phyloP scores from a whole-genome alignment of 805 yeast genomes.

The Ogataea siamensis region DNA sequence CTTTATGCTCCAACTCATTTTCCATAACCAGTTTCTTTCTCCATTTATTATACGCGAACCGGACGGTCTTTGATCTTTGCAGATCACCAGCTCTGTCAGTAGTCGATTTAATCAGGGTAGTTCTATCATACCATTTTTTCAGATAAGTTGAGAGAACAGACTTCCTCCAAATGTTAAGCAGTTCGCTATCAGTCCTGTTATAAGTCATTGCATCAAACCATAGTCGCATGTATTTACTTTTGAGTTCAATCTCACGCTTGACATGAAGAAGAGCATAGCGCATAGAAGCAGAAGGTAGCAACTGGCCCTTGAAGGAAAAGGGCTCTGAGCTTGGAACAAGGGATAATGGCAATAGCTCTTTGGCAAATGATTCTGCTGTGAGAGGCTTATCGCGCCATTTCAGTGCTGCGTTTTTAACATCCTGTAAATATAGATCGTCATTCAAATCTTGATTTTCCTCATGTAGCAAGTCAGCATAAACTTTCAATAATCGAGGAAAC shows the following conservation, averaged over 20 bases:
- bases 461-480: constrained; percentile 21
- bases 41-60: neutral
- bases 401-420: constrained; percentile 20
- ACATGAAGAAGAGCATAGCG: constrained; percentile 26
- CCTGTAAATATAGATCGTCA: constrained; percentile 23
- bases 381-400: constrained; percentile 19
- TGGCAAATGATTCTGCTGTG: constrained; percentile 17
- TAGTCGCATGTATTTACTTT: constrained; percentile 19
- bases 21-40: neutral
- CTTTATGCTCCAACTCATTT: neutral
- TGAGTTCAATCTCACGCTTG: constrained; percentile 20
- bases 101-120: neutral
- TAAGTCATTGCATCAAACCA: constrained; percentile 23
- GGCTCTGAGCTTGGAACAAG: constrained; percentile 29
- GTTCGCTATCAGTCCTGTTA: constrained; percentile 12
- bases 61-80: neutral
- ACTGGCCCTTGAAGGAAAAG: constrained; percentile 14
- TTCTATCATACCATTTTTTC: constrained; percentile 18
- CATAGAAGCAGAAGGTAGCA: constrained; percentile 28
- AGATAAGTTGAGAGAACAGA: constrained; percentile 14
- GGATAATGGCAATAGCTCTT: constrained; percentile 24
- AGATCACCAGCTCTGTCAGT: neutral
- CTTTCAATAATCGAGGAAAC: constrained; percentile 27
- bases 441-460: constrained; percentile 17
- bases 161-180: constrained; percentile 19